phyloP scores from a whole-genome alignment of 148 eudicot species.

The Nepenthes gracilis region DNA sequence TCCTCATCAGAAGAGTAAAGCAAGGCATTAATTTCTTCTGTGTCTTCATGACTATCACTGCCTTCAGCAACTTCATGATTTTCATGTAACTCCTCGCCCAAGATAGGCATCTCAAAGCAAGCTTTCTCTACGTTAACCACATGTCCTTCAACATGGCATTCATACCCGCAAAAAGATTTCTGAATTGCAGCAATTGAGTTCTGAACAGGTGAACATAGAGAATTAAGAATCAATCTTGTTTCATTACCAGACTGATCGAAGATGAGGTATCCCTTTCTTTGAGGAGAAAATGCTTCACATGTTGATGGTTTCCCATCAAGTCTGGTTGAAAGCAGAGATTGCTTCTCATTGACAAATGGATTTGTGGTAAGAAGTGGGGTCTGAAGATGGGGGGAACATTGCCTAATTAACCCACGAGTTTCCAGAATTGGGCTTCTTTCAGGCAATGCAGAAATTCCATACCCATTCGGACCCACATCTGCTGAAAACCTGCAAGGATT shows the following conservation, averaged over 20 bases:
- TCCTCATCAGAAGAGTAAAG: slow-evolving; percentile 51
- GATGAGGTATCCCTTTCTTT: slow-evolving; percentile 40
- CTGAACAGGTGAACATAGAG: slow-evolving; percentile 24
- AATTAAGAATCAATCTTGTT: slow-evolving; percentile 35
- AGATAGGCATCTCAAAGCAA: slow-evolving; percentile 12
- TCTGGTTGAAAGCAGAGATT: slow-evolving; percentile 8
- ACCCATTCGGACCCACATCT: slow-evolving; percentile 21
- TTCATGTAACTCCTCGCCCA: slow-evolving; percentile 35
- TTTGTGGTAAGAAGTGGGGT: slow-evolving; percentile 9
- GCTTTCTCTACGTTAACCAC: slow-evolving; percentile 10
- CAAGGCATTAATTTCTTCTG: slow-evolving; percentile 67
- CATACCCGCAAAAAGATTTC: slow-evolving; percentile 7
- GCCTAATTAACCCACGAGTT: slow-evolving; percentile 13
- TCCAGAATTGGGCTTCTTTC: slow-evolving; percentile 17
- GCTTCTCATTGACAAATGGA: slow-evolving; percentile 14
- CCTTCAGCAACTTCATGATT: slow-evolving; percentile 26
- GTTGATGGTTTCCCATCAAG: slow-evolving; percentile 16
- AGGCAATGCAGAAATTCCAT: slow-evolving; percentile 14
- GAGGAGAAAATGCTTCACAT: slow-evolving; percentile 13
- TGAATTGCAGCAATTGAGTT: slow-evolving; percentile 8
- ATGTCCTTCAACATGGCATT: slow-evolving; percentile 6
- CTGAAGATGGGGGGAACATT: slow-evolving; percentile 13
- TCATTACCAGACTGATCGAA: slow-evolving; percentile 48
- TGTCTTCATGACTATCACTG: slow-evolving; percentile 51
- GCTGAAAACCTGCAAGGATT: slow-evolving; percentile 21